phyloP scores from a whole-genome alignment of 768 basidiomycete species.

The Saitozyma sp. region DNA sequence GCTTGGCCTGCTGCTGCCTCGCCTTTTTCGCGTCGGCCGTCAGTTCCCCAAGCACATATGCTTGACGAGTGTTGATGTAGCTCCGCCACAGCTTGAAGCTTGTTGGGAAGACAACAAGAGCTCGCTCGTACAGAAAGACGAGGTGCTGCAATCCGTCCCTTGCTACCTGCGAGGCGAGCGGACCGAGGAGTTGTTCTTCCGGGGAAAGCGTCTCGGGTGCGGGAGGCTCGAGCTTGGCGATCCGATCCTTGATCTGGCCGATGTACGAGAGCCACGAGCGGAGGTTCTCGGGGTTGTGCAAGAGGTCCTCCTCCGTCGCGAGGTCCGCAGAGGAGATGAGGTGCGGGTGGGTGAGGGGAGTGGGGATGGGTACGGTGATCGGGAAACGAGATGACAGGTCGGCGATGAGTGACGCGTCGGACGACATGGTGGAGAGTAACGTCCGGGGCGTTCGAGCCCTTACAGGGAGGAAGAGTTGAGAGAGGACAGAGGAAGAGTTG shows the following conservation, averaged over 20 bases:
- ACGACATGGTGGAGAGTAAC: slow-evolving; percentile 5
- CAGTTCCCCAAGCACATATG: slow-evolving; percentile 72
- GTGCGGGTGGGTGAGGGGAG: slow-evolving; percentile 71
- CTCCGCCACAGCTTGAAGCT: slow-evolving; percentile 96
- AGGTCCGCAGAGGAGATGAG: slow-evolving; percentile 75
- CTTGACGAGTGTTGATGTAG: slow-evolving; percentile 78
- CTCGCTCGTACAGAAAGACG: slow-evolving; percentile 90
- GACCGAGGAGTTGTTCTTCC: slow-evolving; percentile 65
- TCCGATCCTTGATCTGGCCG: slow-evolving; percentile 68
- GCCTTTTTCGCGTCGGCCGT: slow-evolving; percentile 55
- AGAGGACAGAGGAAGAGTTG: too few species aligned
- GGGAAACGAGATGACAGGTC: slow-evolving; percentile 67
- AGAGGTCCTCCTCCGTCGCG: slow-evolving; percentile 87
- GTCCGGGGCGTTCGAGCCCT: too few species aligned
- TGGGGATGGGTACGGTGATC: slow-evolving; percentile 79
- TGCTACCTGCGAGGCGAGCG: slow-evolving; percentile 70
- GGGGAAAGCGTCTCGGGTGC: slow-evolving; percentile 29
- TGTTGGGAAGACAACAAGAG: slow-evolving; percentile 78
- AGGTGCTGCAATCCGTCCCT: slow-evolving; percentile 77
- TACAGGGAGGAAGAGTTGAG: too few species aligned
- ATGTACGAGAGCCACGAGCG: slow-evolving; percentile 92
- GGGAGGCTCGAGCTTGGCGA: slow-evolving; percentile 52
- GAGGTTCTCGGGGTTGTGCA: slow-evolving; percentile 86
- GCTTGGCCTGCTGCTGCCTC: slow-evolving; percentile 62
- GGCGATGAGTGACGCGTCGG: slow-evolving; percentile 28